phyloP scores from a whole-genome alignment of 768 basidiomycete species.

The Auricularia sp. region DNA sequence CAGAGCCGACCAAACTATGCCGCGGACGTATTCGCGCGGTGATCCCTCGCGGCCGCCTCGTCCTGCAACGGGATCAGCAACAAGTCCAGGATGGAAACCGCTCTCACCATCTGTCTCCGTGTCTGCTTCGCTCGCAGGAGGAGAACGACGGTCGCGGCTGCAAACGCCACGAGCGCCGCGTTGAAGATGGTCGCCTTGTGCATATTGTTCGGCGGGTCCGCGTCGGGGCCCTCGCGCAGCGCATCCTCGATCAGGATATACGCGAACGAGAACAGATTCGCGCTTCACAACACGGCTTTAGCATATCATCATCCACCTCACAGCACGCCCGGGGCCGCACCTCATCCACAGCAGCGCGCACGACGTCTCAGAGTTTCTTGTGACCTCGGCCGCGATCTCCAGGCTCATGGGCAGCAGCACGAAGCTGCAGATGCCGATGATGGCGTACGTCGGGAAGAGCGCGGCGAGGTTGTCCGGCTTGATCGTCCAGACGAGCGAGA shows the following conservation, averaged over 20 bases:
- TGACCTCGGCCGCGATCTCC: conserved; percentile 71
- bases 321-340: conserved; percentile 23
- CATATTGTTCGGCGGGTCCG: conserved; percentile 69
- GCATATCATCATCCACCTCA: conserved; percentile 3
- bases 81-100: too few species aligned
- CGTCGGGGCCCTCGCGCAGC: conserved; percentile 49
- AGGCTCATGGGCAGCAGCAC: conserved; percentile 66
- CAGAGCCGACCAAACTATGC: too few species aligned
- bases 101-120: background rate
- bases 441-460: conserved; percentile 54
- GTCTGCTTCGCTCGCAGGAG: background rate
- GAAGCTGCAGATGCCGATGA: conserved; percentile 56
- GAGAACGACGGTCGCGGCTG: conserved; percentile 35
- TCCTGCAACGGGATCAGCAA: too few species aligned
- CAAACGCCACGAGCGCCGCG: conserved; percentile 36
- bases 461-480: conserved; percentile 43
- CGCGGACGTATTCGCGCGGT: too few species aligned
- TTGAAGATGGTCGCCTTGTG: conserved; percentile 55
- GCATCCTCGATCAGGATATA: conserved; percentile 40
- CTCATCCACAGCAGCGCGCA: conserved; percentile 67
- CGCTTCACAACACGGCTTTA: conserved; percentile 26
- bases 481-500: conserved; percentile 74
- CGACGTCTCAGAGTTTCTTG: conserved; percentile 68
- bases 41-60: too few species aligned
- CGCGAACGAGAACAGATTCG: conserved; percentile 37